Evolutionary conservation across 305 asterid genomes (phyloP), one percentile per base, ranked within the genome.

Genomic region (Fraxinus sp.): DNA sequence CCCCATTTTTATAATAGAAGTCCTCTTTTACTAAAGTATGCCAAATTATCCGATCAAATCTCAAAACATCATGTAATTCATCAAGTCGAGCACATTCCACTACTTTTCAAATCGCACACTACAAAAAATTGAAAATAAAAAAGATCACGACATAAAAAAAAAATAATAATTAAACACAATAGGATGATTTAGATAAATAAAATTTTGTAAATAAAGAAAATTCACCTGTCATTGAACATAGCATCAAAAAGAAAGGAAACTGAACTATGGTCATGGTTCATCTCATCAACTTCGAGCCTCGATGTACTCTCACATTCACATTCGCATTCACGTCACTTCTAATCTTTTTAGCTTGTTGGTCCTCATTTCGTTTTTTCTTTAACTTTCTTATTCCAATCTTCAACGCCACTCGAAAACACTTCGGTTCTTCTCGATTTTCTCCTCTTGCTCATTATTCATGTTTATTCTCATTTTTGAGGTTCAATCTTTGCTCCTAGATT

Each of bases 181-280:
- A 75, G 49, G 32, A 20, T 24, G 72, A 26, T 39, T 46, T 62
- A 36, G 16, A 82, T 18, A 82, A 43, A 64, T 22, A 68, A 11
- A 75, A 43, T 46, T 39, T 49, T 46, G 49, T 13, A 77, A 0
- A 57, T 33, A 7, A 1, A 36, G 0, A 41, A 64, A 16, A 26
- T 85, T 77, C 76, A 91, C 93, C 90, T 89, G 10, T 95, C 97
- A 84, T 92, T 92, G 78, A 89, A 88, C 84, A 92, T 78, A 36
- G 97, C 97, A 87, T 92, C 93, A 81, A 92, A 91, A 30, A 91
- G 89, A 78, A 92, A 91, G 57, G 94, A 87, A 79, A 92, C 87
- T 93, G 91, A 84, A 81, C 71, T 82, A 36, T 84, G 90, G 85
- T 89, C 91, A 36, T 90, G 90, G 82, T 87, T 86, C 39, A 81